Conservation (phyloP, 768 basidiomycete genomes). For the Amanita phalloides region DNA sequence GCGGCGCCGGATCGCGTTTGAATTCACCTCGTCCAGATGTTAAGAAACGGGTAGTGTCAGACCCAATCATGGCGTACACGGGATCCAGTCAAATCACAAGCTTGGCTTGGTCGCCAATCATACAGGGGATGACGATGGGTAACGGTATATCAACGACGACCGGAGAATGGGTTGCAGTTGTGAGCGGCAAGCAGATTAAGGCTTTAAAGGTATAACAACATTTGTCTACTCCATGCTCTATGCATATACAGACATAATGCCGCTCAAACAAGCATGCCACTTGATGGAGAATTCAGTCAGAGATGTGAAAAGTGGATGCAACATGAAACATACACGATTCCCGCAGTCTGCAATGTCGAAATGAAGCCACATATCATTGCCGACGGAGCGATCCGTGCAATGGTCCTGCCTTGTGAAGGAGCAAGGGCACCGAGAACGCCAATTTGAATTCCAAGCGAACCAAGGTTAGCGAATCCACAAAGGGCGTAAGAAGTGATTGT, state of each 20-base stretch:
- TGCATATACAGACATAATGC: neutral
- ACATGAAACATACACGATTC: conserved; percentile 21
- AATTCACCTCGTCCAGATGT: conserved; percentile 77
- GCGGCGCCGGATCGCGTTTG: conserved; percentile 59
- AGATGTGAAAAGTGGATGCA: conserved; percentile 3
- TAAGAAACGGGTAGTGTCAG: conserved; percentile 62
- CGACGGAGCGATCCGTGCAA: conserved; percentile 57
- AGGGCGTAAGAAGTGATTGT: conserved; percentile 82
- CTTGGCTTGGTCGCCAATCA: conserved; percentile 82
- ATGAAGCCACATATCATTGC: conserved; percentile 25
- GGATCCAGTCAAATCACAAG: conserved; percentile 71
- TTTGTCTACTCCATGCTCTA: conserved; percentile 1
- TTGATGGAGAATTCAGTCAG: conserved; percentile 16
- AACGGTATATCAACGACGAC: conserved; percentile 63
- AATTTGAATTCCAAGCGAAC: conserved; percentile 76
- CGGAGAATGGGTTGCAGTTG: conserved; percentile 83
- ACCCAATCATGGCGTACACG: conserved; percentile 80
- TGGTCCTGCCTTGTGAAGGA: conserved; percentile 51
- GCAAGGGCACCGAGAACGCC: conserved; percentile 36
- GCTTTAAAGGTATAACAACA: conserved; percentile 60
- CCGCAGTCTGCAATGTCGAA: conserved; percentile 26
- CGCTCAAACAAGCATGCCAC: conserved; percentile 33
- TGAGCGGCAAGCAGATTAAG: conserved; percentile 74
- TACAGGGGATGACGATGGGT: conserved; percentile 66
- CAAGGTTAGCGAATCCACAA: conserved; percentile 86